These are phyloP conservation scores for Bipolaris sorokiniana DNA, from an alignment of 2,329 filamentous ascomycete species.

Conservation along the genomic window DNA sequence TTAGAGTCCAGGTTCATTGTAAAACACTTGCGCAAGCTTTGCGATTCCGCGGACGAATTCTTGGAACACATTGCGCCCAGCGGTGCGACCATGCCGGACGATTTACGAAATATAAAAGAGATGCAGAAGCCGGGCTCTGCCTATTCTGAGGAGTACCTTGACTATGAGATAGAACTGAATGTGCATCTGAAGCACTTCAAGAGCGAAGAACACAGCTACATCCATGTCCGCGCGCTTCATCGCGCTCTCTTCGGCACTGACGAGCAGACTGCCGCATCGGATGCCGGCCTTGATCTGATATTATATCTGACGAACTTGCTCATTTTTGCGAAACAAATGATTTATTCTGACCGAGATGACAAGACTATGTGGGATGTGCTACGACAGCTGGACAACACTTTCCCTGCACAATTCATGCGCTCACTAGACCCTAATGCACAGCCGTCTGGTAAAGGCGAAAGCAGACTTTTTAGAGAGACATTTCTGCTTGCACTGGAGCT, in stretches of 20 bases:
- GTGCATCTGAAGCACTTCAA: constrained; percentile 47
- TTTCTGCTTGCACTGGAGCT: constrained; percentile 60
- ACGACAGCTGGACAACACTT: constrained; percentile 41
- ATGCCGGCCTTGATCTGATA: constrained; percentile 49
- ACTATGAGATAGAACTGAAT: constrained; percentile 43
- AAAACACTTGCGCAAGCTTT: constrained; percentile 50
- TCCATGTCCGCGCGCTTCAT: constrained; percentile 49
- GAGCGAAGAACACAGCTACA: constrained; percentile 50
- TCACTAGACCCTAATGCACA: constrained; percentile 21
- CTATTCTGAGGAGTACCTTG: constrained; percentile 48
- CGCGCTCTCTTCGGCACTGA: constrained; percentile 48
- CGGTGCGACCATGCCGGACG: constrained; percentile 28
- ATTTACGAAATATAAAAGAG: constrained; percentile 33
- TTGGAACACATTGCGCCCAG: constrained; percentile 40
- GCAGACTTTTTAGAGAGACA: constrained; percentile 51
- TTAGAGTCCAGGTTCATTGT: constrained; percentile 53
- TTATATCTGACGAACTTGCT: constrained; percentile 55
- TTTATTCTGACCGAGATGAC: constrained; percentile 34
- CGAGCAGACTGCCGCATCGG: constrained; percentile 19
- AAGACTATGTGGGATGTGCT: constrained; percentile 40
- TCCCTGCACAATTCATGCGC: constrained; percentile 45
- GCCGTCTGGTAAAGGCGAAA: constrained; percentile 44
- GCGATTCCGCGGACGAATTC: constrained; percentile 36
- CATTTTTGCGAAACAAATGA: constrained; percentile 50
- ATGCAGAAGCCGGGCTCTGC: constrained; percentile 47